These are phyloP conservation scores for Echeveria elegans DNA, from an alignment of 164 flowering plant genomes.

Conservation along the genomic window DNA sequence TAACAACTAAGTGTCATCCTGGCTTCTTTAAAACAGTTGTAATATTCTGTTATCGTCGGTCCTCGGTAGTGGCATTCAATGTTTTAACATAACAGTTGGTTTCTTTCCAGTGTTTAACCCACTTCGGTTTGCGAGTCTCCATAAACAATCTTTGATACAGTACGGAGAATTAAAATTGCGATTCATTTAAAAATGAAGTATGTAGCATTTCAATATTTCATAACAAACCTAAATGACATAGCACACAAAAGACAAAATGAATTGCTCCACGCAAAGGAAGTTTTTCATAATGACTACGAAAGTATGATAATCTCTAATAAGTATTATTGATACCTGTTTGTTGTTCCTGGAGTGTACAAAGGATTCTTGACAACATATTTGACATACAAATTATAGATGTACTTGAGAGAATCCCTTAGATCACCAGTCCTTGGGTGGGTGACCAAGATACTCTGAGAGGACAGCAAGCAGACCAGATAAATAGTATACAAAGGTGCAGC, in stretches of 20 bases:
- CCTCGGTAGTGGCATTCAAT: too few relatives aligned
- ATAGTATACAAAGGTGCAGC: background rate
- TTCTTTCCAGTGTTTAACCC: too few relatives aligned
- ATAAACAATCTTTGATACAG: too few relatives aligned
- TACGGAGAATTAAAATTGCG: too few relatives aligned
- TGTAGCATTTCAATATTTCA: background rate
- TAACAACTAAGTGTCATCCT: too few relatives aligned
- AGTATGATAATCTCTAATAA: background rate
- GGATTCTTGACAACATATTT: conserved; percentile 78
- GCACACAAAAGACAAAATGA: background rate
- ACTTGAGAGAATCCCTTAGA: conserved; percentile 52
- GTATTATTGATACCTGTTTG: conserved; percentile 31
- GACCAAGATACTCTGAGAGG: conserved; percentile 53
- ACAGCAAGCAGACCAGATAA: too few relatives aligned
- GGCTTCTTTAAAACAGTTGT: too few relatives aligned
- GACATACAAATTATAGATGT: conserved; percentile 64
- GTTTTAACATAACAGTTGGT: too few relatives aligned
- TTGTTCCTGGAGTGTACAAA: conserved; percentile 55
- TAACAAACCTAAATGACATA: background rate
- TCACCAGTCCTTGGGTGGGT: conserved; percentile 62
- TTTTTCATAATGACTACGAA: background rate
- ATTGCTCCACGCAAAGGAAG: background rate
- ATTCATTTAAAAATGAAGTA: too few relatives aligned
- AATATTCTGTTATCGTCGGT: too few relatives aligned
- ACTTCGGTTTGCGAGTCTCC: too few relatives aligned